These are phyloP conservation scores for Beverwykella pulmonaria DNA, from an alignment of 495 filamentous ascomycete species.

Conservation along the genomic window DNA sequence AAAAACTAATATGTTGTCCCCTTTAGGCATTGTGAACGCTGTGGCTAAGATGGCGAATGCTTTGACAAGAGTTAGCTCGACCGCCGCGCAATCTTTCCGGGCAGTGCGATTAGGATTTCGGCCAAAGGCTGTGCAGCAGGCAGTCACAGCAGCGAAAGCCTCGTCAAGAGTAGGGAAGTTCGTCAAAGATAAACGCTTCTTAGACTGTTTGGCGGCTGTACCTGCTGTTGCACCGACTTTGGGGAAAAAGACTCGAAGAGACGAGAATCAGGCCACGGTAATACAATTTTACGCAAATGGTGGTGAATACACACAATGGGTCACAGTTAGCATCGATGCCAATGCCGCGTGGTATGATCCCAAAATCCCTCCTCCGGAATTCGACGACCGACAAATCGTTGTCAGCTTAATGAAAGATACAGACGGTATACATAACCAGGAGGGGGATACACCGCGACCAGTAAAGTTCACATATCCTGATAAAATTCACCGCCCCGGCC, in stretches of 20 bases:
- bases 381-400: not conserved
- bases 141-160: conserved; percentile 5
- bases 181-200: conserved; percentile 7
- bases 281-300: too few species aligned
- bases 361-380: conserved; percentile 1
- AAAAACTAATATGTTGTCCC: too few species aligned
- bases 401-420: not conserved
- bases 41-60: too few species aligned
- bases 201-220: not conserved
- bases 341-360: not conserved
- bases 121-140: not conserved
- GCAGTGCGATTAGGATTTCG: not conserved
- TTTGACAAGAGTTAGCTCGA: too few species aligned
- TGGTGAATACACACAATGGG: too few species aligned
- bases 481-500: not conserved
- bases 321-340: too few species aligned
- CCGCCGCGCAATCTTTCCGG: too few species aligned
- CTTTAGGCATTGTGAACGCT: too few species aligned
- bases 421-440: not conserved
- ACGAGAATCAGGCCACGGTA: not conserved
- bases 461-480: conserved; percentile 9
- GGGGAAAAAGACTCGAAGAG: not conserved
- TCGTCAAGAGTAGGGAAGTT: conserved; percentile 3
- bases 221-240: too few species aligned
- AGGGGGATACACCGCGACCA: not conserved